Conservation (phyloP, 441 rosid species). For the Rhodomyrtus psidioides region DNA sequence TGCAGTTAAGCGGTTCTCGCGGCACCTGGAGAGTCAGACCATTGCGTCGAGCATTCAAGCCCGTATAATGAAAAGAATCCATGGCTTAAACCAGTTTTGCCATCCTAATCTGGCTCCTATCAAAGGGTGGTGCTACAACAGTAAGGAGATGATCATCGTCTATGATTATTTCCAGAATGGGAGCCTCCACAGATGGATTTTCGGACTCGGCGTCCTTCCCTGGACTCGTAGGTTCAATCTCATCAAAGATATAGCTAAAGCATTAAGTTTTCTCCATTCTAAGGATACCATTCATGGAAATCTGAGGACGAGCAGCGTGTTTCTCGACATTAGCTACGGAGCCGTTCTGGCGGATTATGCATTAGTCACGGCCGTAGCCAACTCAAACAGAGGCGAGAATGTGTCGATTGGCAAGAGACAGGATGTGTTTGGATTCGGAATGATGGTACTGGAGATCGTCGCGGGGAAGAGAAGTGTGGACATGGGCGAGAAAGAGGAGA, state of each 20-base stretch:
- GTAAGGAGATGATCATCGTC: not conserved
- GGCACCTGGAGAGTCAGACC: not conserved
- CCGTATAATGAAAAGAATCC: not conserved
- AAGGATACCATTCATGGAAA: not conserved
- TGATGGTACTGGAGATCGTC: not conserved
- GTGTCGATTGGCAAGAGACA: not conserved
- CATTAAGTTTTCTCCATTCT: not conserved
- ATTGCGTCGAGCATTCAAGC: not conserved
- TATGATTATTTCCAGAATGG: not conserved
- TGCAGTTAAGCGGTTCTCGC: not conserved
- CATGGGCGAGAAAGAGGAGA: not conserved
- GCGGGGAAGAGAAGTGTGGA: not conserved
- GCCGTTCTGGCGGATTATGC: not conserved
- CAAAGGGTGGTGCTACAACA: not conserved
- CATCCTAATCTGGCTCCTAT: not conserved
- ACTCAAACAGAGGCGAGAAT: not conserved
- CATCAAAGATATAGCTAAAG: not conserved
- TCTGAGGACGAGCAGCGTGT: not conserved
- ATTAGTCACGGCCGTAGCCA: not conserved
- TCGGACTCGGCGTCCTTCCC: not conserved
- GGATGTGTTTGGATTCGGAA: not conserved
- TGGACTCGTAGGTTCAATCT: not conserved
- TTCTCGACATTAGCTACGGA: not conserved
- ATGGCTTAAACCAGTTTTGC: not conserved
- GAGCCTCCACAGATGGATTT: not conserved